Evolutionary conservation across 2,329 filamentous ascomycete genomes (phyloP).

Genomic region (Venturia aucupariae): DNA sequence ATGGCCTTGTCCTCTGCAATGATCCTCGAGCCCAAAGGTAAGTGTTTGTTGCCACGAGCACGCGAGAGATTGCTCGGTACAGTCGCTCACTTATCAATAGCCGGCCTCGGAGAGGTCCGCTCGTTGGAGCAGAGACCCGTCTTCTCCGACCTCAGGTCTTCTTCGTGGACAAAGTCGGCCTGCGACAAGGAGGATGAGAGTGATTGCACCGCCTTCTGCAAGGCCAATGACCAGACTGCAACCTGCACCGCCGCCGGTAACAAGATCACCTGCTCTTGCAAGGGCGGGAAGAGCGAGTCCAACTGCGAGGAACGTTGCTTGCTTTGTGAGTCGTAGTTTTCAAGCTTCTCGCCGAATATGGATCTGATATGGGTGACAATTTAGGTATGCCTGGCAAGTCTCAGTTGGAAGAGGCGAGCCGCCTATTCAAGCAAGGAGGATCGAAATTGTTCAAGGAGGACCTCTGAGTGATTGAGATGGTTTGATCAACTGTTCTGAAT

Average conservation of each 20-base stretch:
- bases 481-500: background rate
- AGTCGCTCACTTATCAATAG: background rate
- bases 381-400: conserved; percentile 13
- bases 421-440: conserved; percentile 4
- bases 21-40: conserved; percentile 13
- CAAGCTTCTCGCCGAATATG: too few relatives aligned
- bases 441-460: conserved; percentile 5
- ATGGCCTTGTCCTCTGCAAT: conserved; percentile 10
- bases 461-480: conserved; percentile 1
- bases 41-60: background rate
- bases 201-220: conserved; percentile 14
- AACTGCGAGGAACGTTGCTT: conserved; percentile 13
- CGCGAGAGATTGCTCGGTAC: background rate
- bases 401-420: conserved; percentile 10
- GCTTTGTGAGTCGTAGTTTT: conserved; percentile 6
- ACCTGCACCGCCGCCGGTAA: conserved; percentile 8
- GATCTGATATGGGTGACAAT: background rate
- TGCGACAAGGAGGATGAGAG: conserved; percentile 13
- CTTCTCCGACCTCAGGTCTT: background rate
- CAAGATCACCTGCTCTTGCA: conserved; percentile 13
- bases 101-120: background rate
- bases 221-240: conserved; percentile 3
- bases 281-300: conserved; percentile 13
- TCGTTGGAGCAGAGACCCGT: background rate
- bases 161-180: background rate